Percentiles rank a stretch among this genome's conserved stretches.
These are phyloP conservation scores for Monsonia emarginata DNA, from an alignment of 441 rosid species.

Conservation along the genomic window DNA sequence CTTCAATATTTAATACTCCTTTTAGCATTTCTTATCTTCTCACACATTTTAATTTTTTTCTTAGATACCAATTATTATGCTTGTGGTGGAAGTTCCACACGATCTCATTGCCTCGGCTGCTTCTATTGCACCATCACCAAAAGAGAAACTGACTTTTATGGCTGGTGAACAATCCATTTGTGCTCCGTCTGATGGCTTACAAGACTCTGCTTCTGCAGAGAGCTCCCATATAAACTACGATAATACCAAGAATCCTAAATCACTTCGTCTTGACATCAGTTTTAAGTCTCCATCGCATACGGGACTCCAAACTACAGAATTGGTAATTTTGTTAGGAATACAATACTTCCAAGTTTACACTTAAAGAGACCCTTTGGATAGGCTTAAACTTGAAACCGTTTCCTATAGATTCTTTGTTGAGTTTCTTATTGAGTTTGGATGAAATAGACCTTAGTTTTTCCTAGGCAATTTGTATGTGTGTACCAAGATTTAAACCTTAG, in stretches of 20 bases:
- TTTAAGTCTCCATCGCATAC: conserved; percentile 90
- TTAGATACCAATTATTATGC: conserved; percentile 91
- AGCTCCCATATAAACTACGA: conserved; percentile 30
- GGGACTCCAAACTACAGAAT: conserved; percentile 85
- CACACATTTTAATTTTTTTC: conserved; percentile 16
- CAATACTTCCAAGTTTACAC: not conserved
- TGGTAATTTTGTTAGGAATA: conserved; percentile 39
- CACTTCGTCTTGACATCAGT: conserved; percentile 86
- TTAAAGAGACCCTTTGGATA: not conserved
- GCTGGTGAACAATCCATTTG: conserved; percentile 35
- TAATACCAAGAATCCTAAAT: conserved; percentile 42
- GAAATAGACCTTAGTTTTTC: too few relatives aligned
- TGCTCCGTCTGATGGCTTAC: conserved; percentile 40
- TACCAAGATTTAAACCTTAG: too few relatives aligned
- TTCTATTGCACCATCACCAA: conserved; percentile 51
- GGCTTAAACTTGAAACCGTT: not conserved
- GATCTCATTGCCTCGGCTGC: conserved; percentile 54
- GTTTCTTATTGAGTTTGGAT: not conserved
- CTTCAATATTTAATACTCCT: conserved; percentile 16
- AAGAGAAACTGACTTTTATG: conserved; percentile 36
- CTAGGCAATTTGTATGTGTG: too few relatives aligned
- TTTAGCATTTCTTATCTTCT: conserved; percentile 23
- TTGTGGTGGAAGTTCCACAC: conserved; percentile 88
- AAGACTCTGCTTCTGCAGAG: conserved; percentile 43
- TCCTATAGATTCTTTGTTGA: not conserved